Evolutionary conservation across 2,329 filamentous ascomycete species (phyloP).

Genomic region (Zalaria sp.): DNA sequence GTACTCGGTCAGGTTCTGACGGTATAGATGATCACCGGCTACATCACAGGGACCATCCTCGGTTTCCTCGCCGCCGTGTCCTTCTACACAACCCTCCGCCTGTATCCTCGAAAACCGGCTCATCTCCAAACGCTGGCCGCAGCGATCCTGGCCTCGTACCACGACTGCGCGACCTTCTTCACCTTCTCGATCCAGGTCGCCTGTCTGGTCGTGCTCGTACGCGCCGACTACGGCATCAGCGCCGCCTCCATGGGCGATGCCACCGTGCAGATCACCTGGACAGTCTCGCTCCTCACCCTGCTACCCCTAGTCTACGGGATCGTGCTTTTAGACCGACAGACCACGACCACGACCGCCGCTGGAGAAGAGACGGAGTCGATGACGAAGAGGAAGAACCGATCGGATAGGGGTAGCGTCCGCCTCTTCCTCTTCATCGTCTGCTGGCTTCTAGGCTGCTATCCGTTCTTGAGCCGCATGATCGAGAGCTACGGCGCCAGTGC

Average conservation of each 20-base stretch:
- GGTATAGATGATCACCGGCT: too few species aligned
- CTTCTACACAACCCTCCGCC: too few species aligned
- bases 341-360: too few species aligned
- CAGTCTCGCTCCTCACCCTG: neutral
- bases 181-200: neutral
- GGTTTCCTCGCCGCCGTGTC: too few species aligned
- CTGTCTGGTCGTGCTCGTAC: neutral
- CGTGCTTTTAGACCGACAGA: neutral
- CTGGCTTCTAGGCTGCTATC: neutral
- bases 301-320: neutral
- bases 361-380: too few species aligned
- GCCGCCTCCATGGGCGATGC: neutral
- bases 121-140: too few species aligned
- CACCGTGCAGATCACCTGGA: neutral
- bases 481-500: neutral
- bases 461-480: neutral
- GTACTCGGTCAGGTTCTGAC: too few species aligned
- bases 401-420: too few species aligned
- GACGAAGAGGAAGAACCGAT: too few species aligned
- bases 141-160: neutral
- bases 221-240: neutral
- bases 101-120: too few species aligned
- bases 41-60: too few species aligned
- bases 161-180: constrained; percentile 9
- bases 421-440: neutral